Evolutionary conservation across 2,329 filamentous ascomycete species (phyloP).

Genomic region (Aspergillus japonicus): DNA sequence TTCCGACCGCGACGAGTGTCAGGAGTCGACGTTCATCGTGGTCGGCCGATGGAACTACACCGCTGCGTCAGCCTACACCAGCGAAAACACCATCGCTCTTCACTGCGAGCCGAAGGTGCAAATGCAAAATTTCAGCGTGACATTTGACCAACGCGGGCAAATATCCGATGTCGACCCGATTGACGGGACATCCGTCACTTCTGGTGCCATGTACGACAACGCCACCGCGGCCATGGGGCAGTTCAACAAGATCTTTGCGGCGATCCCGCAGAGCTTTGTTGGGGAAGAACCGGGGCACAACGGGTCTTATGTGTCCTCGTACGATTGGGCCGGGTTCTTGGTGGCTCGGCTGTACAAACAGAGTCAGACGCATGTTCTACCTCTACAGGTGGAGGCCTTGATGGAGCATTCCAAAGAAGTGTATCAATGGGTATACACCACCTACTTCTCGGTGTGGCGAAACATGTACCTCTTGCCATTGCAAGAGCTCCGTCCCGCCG

Average conservation of each 20-base stretch:
- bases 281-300: slow-evolving; percentile 25
- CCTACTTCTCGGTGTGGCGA: slow-evolving; percentile 37
- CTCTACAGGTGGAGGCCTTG: slow-evolving; percentile 23
- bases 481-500: slow-evolving; percentile 16
- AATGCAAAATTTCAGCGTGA: slow-evolving; percentile 26
- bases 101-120: slow-evolving; percentile 31
- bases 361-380: slow-evolving; percentile 23
- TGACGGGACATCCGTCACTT: slow-evolving; percentile 19
- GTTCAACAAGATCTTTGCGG: slow-evolving; percentile 38
- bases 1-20: slow-evolving; percentile 27
- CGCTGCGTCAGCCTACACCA: slow-evolving; percentile 21
- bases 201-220: slow-evolving; percentile 33
- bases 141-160: slow-evolving; percentile 32
- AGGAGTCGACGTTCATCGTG: slow-evolving; percentile 33
- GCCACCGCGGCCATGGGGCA: slow-evolving; percentile 35
- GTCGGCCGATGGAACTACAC: slow-evolving; percentile 36
- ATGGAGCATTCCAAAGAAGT: slow-evolving; percentile 29
- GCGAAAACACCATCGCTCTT: slow-evolving; percentile 32
- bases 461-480: slow-evolving; percentile 31
- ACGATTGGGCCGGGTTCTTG: slow-evolving; percentile 38
- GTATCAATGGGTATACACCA: slow-evolving; percentile 38
- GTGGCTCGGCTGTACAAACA: slow-evolving; percentile 34
- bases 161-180: slow-evolving; percentile 21
- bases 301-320: slow-evolving; percentile 30
- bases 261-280: slow-evolving; percentile 34